Base-by-base conservation (phyloP, 164 flowering plant genomes). In the Amborella trichopoda region DNA sequence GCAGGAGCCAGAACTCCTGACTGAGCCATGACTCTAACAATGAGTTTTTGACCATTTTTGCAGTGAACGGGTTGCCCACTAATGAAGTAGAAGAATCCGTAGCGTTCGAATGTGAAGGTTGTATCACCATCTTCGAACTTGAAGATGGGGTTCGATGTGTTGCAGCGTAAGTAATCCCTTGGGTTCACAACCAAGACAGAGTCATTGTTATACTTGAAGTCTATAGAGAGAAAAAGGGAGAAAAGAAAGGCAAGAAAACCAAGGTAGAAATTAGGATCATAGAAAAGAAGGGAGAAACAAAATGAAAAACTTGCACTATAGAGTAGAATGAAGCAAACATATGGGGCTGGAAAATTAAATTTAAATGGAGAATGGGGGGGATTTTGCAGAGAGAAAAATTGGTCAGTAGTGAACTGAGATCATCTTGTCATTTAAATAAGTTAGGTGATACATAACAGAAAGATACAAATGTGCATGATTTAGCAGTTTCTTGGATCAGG, bases 21-120 rank as follows among this genome's bases (percentile, higher is more conserved):
- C n/a, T n/a, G n/a, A n/a, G n/a, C n/a, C 77, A 78, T 64, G 5
- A 78, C 81, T 4, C 68, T 59, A 8, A 75, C 53, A 5, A 70
- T 51, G 44, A 78, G 9, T 44, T 46, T 73, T 59, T 77, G 78
- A 2, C 80, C 80, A 2, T 57, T 40, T 22, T 36, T 18, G 60
- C 83, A 77, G 51, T 68, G 72, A 18, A 39, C 70, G 2, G 65
- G 50, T 22, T 50, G 20, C 13, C 87, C 87, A 33, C 69, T 70
- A 39, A 77, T 63, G 77, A 80, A 77, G 53, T 63, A 80, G 60
- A 77, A 74, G 30, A 58, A 60, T 0, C 83, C 83, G 17, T 69
- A 66, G 4, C 62, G 73, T 44, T 71, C 61, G 32, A 80, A 64
- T 30, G 43, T 46, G 44, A 67, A 66, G 11, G 50, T 19, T 0